Conservation (phyloP, 495 filamentous ascomycete species). For the Aspergillus haitiensis region DNA sequence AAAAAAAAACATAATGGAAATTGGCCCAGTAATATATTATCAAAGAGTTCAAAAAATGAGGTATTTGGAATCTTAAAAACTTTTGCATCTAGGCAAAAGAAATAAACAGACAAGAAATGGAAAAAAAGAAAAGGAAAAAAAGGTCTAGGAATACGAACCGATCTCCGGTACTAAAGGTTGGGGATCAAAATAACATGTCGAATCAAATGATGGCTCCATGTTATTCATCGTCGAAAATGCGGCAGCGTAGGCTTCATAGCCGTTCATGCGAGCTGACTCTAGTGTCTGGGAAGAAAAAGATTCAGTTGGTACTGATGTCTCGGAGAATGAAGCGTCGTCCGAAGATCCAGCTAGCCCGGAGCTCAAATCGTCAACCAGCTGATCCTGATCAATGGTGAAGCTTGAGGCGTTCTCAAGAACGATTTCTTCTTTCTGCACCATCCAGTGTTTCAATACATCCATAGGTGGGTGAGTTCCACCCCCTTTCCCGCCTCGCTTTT, state of each 20-base stretch:
- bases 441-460: conserved; percentile 79
- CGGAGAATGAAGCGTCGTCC: conserved; percentile 21
- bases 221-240: conserved; percentile 25
- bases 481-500: conserved; percentile 77
- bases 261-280: conserved; percentile 33
- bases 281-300: conserved; percentile 24
- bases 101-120: not conserved
- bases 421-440: conserved; percentile 63
- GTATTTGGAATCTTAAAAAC: too few species aligned
- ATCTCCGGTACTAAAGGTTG: conserved; percentile 37
- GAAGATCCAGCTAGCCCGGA: conserved; percentile 13
- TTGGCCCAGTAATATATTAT: conserved; percentile 6
- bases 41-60: not conserved
- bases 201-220: conserved; percentile 33
- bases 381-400: conserved; percentile 20
- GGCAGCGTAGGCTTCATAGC: conserved; percentile 33
- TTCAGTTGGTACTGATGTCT: conserved; percentile 14
- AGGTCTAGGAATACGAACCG: conserved; percentile 37
- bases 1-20: conserved; percentile 11
- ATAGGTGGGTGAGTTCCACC: conserved; percentile 83
- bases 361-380: conserved; percentile 25
- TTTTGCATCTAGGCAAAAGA: too few species aligned
- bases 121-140: conserved; percentile 1
- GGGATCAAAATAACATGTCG: conserved; percentile 38
- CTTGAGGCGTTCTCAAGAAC: conserved; percentile 37